phyloP scores from a whole-genome alignment of 2,329 filamentous ascomycete species.

The Beauveria medogensis region DNA sequence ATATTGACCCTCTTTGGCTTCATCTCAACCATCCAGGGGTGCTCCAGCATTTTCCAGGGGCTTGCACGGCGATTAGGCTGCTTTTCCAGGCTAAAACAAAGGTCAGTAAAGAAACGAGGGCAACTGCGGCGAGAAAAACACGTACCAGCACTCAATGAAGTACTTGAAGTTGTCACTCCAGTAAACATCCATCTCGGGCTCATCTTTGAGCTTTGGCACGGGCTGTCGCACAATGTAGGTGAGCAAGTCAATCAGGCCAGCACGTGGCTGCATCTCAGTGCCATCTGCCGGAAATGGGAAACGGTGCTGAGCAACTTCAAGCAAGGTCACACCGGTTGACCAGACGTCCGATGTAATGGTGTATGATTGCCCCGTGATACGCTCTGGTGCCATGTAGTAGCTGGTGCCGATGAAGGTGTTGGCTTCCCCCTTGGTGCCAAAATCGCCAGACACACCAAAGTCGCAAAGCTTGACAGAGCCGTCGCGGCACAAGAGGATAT shows the following conservation, averaged over 20 bases:
- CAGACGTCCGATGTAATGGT: constrained; percentile 98
- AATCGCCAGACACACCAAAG: constrained; percentile 95
- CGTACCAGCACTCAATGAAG: constrained; percentile 98
- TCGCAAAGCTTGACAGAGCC: constrained; percentile 97
- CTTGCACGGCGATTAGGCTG: constrained; percentile 78
- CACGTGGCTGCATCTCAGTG: constrained; percentile 87
- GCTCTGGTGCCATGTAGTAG: constrained; percentile 98
- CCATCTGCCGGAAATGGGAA: constrained; percentile 98
- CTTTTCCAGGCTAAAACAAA: constrained; percentile 71
- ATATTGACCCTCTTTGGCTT: constrained; percentile 94
- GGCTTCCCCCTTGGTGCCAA: constrained; percentile 95
- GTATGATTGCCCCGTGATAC: constrained; percentile 95
- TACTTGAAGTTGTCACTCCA: constrained; percentile 99
- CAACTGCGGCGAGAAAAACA: constrained; percentile 19
- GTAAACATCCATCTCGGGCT: constrained; percentile 77
- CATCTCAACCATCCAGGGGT: constrained; percentile 99
- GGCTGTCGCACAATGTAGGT: constrained; percentile 96
- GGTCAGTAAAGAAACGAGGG: constrained; percentile 17
- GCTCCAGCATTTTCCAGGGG: constrained; percentile 97
- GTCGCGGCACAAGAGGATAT: constrained; percentile 85
- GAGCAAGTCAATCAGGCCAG: constrained; percentile 86
- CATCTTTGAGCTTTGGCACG: constrained; percentile 92
- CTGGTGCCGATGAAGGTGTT: constrained; percentile 98
- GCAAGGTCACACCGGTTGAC: constrained; percentile 90
- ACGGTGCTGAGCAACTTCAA: constrained; percentile 98